These are phyloP conservation scores for Cladophialophora exuberans DNA, from an alignment of 2,329 filamentous ascomycete species.

Conservation along the genomic window DNA sequence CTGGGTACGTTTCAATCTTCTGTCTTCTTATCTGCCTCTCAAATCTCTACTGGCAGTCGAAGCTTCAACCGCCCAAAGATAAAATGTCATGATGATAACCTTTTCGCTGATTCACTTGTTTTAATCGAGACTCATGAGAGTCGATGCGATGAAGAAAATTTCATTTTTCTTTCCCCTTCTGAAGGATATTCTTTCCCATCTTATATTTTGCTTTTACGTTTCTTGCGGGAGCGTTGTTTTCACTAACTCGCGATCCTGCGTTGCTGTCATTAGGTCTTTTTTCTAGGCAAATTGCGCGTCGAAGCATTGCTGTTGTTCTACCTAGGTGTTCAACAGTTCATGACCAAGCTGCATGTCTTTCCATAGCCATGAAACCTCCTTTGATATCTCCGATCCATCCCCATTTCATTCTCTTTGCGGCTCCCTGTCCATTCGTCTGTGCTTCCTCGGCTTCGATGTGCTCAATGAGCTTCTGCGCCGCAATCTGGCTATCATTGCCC, in stretches of 20 bases:
- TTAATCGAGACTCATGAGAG: slow-evolving; percentile 10
- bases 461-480: slow-evolving; percentile 46
- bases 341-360: slow-evolving; percentile 12
- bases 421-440: background rate
- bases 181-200: slow-evolving; percentile 4
- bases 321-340: background rate
- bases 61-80: too few species aligned
- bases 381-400: slow-evolving; percentile 32
- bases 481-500: slow-evolving; percentile 55
- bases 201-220: background rate
- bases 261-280: slow-evolving; percentile 4
- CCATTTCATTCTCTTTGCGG: slow-evolving; percentile 9
- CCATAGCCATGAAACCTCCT: slow-evolving; percentile 30
- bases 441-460: slow-evolving; percentile 21
- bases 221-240: background rate
- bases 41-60: too few species aligned
- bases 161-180: slow-evolving; percentile 20
- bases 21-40: too few species aligned
- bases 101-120: slow-evolving; percentile 16
- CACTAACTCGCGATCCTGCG: background rate
- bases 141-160: slow-evolving; percentile 14
- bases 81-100: slow-evolving; percentile 11
- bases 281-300: background rate
- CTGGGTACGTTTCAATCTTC: too few species aligned
- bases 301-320: background rate